Evolutionary conservation across 2,329 filamentous ascomycete species (phyloP).

Genomic region (Penicillium sp.): DNA sequence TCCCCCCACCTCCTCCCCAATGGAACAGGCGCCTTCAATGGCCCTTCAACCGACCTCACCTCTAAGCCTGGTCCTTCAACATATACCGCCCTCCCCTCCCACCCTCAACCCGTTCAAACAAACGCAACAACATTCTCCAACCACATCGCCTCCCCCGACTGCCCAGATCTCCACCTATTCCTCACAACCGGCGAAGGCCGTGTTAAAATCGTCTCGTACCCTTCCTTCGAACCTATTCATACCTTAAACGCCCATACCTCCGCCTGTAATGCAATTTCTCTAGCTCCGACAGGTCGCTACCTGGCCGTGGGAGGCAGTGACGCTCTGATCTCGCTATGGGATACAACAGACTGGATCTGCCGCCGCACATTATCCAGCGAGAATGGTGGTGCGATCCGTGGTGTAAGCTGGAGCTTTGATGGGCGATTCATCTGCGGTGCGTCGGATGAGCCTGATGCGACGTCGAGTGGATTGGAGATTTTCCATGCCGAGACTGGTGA

Average conservation of each 20-base stretch:
- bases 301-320: slow-evolving; percentile 51
- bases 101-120: slow-evolving; percentile 49
- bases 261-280: slow-evolving; percentile 47
- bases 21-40: slow-evolving; percentile 7
- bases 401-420: slow-evolving; percentile 53
- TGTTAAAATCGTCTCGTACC: slow-evolving; percentile 50
- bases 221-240: slow-evolving; percentile 46
- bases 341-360: slow-evolving; percentile 54
- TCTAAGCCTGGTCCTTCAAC: slow-evolving; percentile 24
- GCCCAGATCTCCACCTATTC: slow-evolving; percentile 44
- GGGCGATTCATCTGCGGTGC: slow-evolving; percentile 50
- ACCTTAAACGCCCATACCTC: slow-evolving; percentile 52
- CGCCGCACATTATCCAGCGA: slow-evolving; percentile 48
- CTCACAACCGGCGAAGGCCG: slow-evolving; percentile 52
- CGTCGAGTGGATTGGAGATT: slow-evolving; percentile 48
- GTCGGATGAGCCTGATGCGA: slow-evolving; percentile 48
- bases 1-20: slow-evolving; percentile 32
- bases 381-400: slow-evolving; percentile 47
- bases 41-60: slow-evolving; percentile 5
- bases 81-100: slow-evolving; percentile 43
- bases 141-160: slow-evolving; percentile 35
- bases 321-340: slow-evolving; percentile 52
- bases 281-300: slow-evolving; percentile 50
- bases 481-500: slow-evolving; percentile 53
- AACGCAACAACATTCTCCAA: slow-evolving; percentile 52